Evolutionary conservation across 495 filamentous ascomycete genomes (phyloP), one percentile per base, ranked within the genome.

Genomic region (Talaromyces adpressus): DNA sequence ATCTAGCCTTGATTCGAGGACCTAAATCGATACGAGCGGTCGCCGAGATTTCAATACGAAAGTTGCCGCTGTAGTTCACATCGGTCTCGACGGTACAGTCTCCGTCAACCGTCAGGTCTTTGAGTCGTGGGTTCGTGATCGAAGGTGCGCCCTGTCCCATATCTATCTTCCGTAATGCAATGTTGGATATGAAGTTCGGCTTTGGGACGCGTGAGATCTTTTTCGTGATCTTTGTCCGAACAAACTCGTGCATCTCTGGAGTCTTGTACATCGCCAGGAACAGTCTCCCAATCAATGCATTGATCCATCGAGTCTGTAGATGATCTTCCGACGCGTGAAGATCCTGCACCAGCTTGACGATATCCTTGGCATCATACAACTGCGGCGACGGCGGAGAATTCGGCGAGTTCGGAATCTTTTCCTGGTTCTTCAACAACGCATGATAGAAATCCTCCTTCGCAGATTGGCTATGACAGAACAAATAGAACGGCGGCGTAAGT

Each of bases 371-470:
- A 30, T 94, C 87, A 68, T 93, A 96, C n/a, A 85, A 78, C 61
- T 92, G 85, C 16, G 89, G 89, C 34, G 81, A 81, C 6, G 93
- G 92, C 0, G 87, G 83, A 12, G 78, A 79, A 57, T 85, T 79
- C 20, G 79, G 73, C 6, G 81, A 76, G 49, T 84, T 75, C 60
- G 83, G 77, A 22, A 81, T 79, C 67, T 85, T 87, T 57, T 91
- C 86, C 69, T 96, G 91, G 64, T 92, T 94, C 64, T 89, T 84
- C 16, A 98, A 81, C 66, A 98, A 81, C 20, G 93, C 90, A 72
- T 95, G 91, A 73, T 98, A 98, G 77, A 98, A 98, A 67, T 98
- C 94, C 71, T 98, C 94, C 75, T 98, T 98, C 22, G 93, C 90
- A 0, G 91, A 96, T 68, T 90, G 88, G 65, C 95, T 95, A 58